Conservation (phyloP, 2,329 filamentous ascomycete genomes). For the Clonostachys rosea region DNA sequence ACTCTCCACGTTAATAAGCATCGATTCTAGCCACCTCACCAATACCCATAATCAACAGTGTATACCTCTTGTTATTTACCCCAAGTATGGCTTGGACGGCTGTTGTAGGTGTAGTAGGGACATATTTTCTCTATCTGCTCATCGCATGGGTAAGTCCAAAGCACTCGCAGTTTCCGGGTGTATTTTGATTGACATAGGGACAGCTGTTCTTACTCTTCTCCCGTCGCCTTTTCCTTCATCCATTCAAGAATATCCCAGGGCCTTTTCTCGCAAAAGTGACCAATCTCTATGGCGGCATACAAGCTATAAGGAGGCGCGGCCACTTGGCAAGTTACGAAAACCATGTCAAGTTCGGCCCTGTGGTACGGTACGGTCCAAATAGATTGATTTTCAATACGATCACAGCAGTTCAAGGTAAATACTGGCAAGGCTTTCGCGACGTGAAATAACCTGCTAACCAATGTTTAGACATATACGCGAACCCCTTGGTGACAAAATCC, state of each 20-base stretch:
- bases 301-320: conserved; percentile 68
- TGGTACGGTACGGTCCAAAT: conserved; percentile 74
- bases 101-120: no score
- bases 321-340: conserved; percentile 50
- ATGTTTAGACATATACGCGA: conserved; percentile 9
- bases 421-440: no score
- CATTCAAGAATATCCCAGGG: conserved; percentile 61
- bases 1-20: no score
- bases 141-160: no score
- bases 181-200: no score
- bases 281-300: conserved; percentile 63
- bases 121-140: no score
- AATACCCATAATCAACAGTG: no score
- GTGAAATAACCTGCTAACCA: no score
- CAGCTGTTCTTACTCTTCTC: conserved; percentile 35
- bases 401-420: conserved; percentile 47
- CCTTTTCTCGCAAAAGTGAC: conserved; percentile 59
- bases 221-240: conserved; percentile 59
- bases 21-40: no score
- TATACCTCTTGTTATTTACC: no score
- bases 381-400: conserved; percentile 72
- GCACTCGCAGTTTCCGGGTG: no score
- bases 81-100: no score
- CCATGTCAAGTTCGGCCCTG: conserved; percentile 31
- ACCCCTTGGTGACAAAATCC: not conserved